Evolutionary conservation across 192 early-diverging fungal species (phyloP).

Genomic region (Mortierella claussenii): DNA sequence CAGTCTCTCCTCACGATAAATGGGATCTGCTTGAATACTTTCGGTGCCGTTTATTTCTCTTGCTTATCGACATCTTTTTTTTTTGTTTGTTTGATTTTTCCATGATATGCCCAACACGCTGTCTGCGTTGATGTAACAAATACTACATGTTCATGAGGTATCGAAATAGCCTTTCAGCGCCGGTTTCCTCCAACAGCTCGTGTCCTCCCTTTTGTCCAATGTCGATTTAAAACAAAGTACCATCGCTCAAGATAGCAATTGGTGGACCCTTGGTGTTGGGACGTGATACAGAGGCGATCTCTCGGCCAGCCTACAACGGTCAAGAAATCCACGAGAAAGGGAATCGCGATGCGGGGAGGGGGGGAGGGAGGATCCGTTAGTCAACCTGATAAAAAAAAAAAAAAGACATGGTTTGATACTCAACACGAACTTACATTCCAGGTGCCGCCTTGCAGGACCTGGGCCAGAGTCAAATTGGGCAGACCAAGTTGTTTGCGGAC

Average conservation of each 20-base stretch:
- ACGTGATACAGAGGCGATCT: constrained; percentile 82
- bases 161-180: too few species aligned
- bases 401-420: background rate
- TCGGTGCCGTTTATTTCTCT: too few species aligned
- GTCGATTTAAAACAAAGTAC: constrained; percentile 83
- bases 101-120: too few species aligned
- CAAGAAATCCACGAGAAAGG: background rate
- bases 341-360: background rate
- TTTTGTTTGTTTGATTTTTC: too few species aligned
- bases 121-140: too few species aligned
- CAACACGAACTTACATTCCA: constrained; percentile 75
- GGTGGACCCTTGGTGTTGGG: constrained; percentile 89
- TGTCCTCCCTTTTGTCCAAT: too few species aligned
- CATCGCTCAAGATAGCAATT: constrained; percentile 88
- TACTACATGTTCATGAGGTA: too few species aligned
- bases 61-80: too few species aligned
- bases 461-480: constrained; percentile 77
- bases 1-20: too few species aligned
- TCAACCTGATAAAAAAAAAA: background rate
- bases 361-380: too few species aligned
- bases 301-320: constrained; percentile 74
- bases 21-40: too few species aligned
- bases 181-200: too few species aligned
- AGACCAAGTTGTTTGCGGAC: constrained; percentile 70
- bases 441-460: constrained; percentile 92